Evolutionary conservation across 129 eudicot species (phyloP).

Genomic region (Centrapalus pauciflorus): DNA sequence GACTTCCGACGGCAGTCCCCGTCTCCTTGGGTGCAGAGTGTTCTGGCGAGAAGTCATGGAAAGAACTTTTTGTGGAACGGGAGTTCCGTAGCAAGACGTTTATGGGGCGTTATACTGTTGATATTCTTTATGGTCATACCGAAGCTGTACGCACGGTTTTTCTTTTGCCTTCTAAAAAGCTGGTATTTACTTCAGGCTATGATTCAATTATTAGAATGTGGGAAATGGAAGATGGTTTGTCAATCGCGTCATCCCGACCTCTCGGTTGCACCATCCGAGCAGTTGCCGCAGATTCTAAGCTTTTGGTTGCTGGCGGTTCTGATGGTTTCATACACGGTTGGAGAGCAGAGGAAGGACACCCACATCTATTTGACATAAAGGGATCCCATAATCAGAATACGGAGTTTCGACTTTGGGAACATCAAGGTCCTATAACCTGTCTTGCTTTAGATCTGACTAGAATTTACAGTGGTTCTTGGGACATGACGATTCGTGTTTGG

Average conservation of each 20-base stretch:
- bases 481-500: conserved; percentile 80
- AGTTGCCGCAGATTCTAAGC: conserved; percentile 74
- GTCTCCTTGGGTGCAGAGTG: conserved; percentile 23
- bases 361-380: conserved; percentile 59
- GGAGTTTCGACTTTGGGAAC: conserved; percentile 87
- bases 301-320: conserved; percentile 85
- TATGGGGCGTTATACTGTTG: conserved; percentile 65
- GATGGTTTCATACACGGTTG: conserved; percentile 93
- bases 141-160: conserved; percentile 78
- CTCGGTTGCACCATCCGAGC: conserved; percentile 94
- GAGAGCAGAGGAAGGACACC: conserved; percentile 79
- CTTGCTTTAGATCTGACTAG: conserved; percentile 62
- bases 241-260: conserved; percentile 66
- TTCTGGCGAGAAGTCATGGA: conserved; percentile 75
- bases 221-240: conserved; percentile 90
- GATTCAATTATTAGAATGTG: conserved; percentile 84
- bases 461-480: conserved; percentile 95
- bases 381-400: conserved; percentile 37
- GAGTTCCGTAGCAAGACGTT: conserved; percentile 79
- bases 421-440: conserved; percentile 84
- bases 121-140: conserved; percentile 64
- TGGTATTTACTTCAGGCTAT: conserved; percentile 82
- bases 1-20: conserved; percentile 48
- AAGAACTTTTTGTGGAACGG: conserved; percentile 74
- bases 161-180: conserved; percentile 61